Conservation (phyloP, 768 basidiomycete species). For the Pisolithus tinctorius region DNA sequence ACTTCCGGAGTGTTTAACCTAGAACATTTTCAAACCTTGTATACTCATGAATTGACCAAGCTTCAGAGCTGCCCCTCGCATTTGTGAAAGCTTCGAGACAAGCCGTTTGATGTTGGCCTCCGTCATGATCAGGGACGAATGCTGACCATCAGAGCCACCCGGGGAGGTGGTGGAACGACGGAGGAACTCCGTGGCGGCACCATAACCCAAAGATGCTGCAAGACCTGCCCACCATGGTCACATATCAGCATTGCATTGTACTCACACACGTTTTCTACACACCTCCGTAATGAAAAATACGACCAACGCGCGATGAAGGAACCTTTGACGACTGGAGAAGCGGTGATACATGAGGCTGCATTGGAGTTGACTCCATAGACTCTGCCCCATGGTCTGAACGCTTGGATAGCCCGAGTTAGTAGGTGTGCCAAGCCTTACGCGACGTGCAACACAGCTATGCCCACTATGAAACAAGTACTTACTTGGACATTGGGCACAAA, state of each 20-base stretch:
- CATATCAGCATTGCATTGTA: not conserved
- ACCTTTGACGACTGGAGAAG: slow-evolving; percentile 78
- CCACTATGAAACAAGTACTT: not conserved
- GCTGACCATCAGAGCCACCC: slow-evolving; percentile 16
- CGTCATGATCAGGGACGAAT: slow-evolving; percentile 70
- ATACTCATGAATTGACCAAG: slow-evolving; percentile 97
- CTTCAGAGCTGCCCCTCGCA: slow-evolving; percentile 96
- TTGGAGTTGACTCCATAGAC: not conserved
- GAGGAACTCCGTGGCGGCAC: slow-evolving; percentile 82
- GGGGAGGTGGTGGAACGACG: slow-evolving; percentile 52
- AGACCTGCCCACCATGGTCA: slow-evolving; percentile 51
- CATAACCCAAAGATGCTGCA: slow-evolving; percentile 82
- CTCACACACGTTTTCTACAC: slow-evolving; percentile 8
- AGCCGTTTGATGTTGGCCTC: slow-evolving; percentile 87
- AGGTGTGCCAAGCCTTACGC: not conserved
- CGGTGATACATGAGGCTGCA: slow-evolving; percentile 19
- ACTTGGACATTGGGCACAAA: slow-evolving; percentile 1
- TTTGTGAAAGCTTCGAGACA: slow-evolving; percentile 87
- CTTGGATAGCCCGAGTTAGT: not conserved
- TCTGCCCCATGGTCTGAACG: not conserved
- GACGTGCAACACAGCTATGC: slow-evolving; percentile 4
- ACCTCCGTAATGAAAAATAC: slow-evolving; percentile 95
- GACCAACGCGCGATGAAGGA: slow-evolving; percentile 82
- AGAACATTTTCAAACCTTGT: slow-evolving; percentile 49
- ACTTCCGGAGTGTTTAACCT: not conserved